Evolutionary conservation across 2,329 filamentous ascomycete genomes (phyloP).

Genomic region (Pleomassaria siparia): DNA sequence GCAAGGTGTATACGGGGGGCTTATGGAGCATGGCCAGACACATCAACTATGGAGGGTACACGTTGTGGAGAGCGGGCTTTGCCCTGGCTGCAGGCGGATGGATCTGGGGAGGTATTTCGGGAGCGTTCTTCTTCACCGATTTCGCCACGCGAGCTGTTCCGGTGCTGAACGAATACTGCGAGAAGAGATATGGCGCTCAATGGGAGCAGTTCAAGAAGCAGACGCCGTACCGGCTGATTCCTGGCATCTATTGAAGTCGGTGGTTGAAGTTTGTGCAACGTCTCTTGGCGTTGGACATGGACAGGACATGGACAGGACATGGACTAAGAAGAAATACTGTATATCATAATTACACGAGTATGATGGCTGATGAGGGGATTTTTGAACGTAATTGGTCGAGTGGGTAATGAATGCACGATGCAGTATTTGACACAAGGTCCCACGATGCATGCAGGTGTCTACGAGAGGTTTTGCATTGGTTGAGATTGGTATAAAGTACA

Average conservation of each 20-base stretch:
- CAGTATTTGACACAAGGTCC: no score
- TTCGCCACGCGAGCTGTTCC: slow-evolving; percentile 51
- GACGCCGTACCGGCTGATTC: slow-evolving; percentile 41
- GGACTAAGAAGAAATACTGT: neutral
- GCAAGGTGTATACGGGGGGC: slow-evolving; percentile 54
- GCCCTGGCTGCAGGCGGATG: slow-evolving; percentile 53
- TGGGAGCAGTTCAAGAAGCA: slow-evolving; percentile 46
- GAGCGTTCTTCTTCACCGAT: slow-evolving; percentile 48
- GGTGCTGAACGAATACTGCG: slow-evolving; percentile 53
- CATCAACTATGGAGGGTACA: slow-evolving; percentile 58
- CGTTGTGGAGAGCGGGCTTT: slow-evolving; percentile 54
- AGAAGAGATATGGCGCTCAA: slow-evolving; percentile 43
- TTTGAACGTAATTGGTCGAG: no score
- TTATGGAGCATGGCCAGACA: slow-evolving; percentile 54
- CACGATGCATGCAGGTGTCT: no score
- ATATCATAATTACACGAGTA: no score
- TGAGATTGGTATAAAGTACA: no score
- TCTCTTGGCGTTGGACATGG: no score
- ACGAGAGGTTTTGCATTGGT: no score
- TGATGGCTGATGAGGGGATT: no score
- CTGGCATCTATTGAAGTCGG: slow-evolving; percentile 35
- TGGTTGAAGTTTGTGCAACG: no score
- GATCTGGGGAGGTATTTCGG: slow-evolving; percentile 45
- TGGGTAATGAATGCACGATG: no score
- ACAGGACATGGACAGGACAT: neutral